Evolutionary conservation across 2,329 filamentous ascomycete species (phyloP).

Genomic region (Epichloe uncinata): DNA sequence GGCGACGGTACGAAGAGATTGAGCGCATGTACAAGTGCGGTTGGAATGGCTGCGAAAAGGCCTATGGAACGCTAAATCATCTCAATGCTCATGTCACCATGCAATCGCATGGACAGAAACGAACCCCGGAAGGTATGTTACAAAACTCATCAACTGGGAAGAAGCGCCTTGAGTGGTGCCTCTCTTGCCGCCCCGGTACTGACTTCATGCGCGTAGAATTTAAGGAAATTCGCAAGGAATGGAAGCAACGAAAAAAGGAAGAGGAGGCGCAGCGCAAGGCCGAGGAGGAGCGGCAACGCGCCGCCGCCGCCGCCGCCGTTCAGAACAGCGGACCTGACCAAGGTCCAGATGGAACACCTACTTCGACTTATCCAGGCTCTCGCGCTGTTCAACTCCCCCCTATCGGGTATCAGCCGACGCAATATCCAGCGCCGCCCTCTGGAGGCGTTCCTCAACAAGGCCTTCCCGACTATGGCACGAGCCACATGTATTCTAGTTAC

Average conservation of each 20-base stretch:
- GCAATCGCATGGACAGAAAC: slow-evolving; percentile 91
- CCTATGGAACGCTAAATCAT: slow-evolving; percentile 94
- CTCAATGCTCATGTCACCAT: slow-evolving; percentile 97
- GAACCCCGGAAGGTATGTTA: slow-evolving; percentile 85
- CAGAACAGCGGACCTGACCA: slow-evolving; percentile 38
- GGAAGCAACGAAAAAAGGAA: slow-evolving; percentile 99
- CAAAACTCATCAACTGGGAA: neutral
- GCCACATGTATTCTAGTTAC: slow-evolving; percentile 44
- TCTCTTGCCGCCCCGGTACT: neutral
- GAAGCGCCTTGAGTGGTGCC: neutral
- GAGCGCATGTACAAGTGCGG: slow-evolving; percentile 99
- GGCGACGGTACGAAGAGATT: slow-evolving; percentile 92
- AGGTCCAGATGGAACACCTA: slow-evolving; percentile 26
- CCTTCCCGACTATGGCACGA: slow-evolving; percentile 40
- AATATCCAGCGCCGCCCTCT: slow-evolving; percentile 52
- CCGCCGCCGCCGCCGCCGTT: slow-evolving; percentile 12
- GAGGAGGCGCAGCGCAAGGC: slow-evolving; percentile 83
- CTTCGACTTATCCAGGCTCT: slow-evolving; percentile 42
- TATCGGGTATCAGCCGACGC: slow-evolving; percentile 56
- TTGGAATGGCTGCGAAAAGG: slow-evolving; percentile 97
- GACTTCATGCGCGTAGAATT: slow-evolving; percentile 52
- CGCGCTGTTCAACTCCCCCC: slow-evolving; percentile 56
- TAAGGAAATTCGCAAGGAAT: slow-evolving; percentile 97
- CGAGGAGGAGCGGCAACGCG: slow-evolving; percentile 68
- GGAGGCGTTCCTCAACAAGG: slow-evolving; percentile 36